Percentiles rank a stretch among this genome's conserved stretches.
Evolutionary conservation across 2,329 filamentous ascomycete genomes (phyloP).

Genomic region (Tolypocladium sp.): DNA sequence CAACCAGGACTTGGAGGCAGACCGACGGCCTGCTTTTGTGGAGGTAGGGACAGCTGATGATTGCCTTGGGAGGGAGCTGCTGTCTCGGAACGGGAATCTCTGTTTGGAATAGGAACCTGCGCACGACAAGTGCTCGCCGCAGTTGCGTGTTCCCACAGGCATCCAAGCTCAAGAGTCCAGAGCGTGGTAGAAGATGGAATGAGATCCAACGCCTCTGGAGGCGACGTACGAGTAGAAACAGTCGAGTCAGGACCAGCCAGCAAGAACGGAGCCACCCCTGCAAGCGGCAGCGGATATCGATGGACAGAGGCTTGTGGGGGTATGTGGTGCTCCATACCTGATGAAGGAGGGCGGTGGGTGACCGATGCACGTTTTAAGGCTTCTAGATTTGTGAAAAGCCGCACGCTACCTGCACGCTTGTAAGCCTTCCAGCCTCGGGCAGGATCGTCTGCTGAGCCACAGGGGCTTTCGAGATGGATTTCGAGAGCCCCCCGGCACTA

Average conservation of each 20-base stretch:
- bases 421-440: not conserved
- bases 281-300: slow-evolving; percentile 1
- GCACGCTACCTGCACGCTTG: not conserved
- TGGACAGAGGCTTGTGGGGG: slow-evolving; percentile 7
- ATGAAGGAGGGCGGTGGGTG: slow-evolving; percentile 7
- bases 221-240: slow-evolving; percentile 2
- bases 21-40: not conserved
- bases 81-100: not conserved
- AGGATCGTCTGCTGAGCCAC: not conserved
- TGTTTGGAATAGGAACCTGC: not conserved
- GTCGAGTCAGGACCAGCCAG: slow-evolving; percentile 4
- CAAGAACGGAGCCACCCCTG: slow-evolving; percentile 3
- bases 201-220: slow-evolving; percentile 2
- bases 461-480: not conserved
- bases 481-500: not conserved
- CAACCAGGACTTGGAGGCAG: slow-evolving; percentile 3
- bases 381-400: slow-evolving; percentile 9
- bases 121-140: not conserved
- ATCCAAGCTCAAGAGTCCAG: not conserved
- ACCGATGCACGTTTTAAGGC: slow-evolving; percentile 6
- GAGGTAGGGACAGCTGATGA: not conserved
- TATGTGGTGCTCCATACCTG: slow-evolving; percentile 7
- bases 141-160: not conserved
- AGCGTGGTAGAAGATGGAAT: not conserved
- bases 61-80: not conserved